These are phyloP conservation scores for Rhizophlyctis rosea DNA, from an alignment of 192 early-diverging fungal species.

Conservation along the genomic window DNA sequence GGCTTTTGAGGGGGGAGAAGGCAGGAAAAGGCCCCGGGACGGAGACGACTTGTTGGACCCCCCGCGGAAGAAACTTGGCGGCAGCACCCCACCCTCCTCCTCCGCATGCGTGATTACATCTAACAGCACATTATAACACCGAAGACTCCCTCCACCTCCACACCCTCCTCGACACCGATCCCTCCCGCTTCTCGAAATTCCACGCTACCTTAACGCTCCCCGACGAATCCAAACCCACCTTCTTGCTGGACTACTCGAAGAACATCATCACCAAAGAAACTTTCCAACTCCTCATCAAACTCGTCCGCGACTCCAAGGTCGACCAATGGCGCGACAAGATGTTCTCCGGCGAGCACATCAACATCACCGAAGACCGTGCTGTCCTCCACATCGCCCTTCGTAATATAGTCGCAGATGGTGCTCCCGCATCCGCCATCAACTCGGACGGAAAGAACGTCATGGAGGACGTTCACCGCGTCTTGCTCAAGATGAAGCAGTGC, in stretches of 20 bases:
- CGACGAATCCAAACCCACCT: slow-evolving; percentile 46
- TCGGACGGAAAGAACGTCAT: slow-evolving; percentile 89
- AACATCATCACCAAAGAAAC: slow-evolving; percentile 85
- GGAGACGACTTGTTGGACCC: too few relatives aligned
- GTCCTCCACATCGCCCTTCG: slow-evolving; percentile 95
- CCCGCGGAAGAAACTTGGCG: too few relatives aligned
- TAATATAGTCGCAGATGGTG: too few relatives aligned
- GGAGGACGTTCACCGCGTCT: slow-evolving; percentile 90
- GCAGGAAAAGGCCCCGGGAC: too few relatives aligned
- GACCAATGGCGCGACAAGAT: slow-evolving; percentile 86
- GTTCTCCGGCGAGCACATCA: slow-evolving; percentile 94
- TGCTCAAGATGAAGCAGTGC: slow-evolving; percentile 88
- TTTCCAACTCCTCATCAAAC: slow-evolving; percentile 70
- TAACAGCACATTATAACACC: too few relatives aligned
- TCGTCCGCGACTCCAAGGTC: slow-evolving; percentile 82
- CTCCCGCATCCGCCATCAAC: slow-evolving; percentile 75
- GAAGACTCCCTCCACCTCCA: slow-evolving; percentile 74
- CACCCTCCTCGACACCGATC: slow-evolving; percentile 75
- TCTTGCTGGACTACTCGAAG: slow-evolving; percentile 96
- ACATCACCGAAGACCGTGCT: slow-evolving; percentile 94
- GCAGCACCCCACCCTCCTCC: too few relatives aligned
- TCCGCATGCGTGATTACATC: too few relatives aligned
- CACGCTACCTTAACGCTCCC: slow-evolving; percentile 64
- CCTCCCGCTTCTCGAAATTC: slow-evolving; percentile 75
- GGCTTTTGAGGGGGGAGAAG: too few relatives aligned